Conservation (phyloP, 345 rosid genomes). For the Ceriops decandra region DNA sequence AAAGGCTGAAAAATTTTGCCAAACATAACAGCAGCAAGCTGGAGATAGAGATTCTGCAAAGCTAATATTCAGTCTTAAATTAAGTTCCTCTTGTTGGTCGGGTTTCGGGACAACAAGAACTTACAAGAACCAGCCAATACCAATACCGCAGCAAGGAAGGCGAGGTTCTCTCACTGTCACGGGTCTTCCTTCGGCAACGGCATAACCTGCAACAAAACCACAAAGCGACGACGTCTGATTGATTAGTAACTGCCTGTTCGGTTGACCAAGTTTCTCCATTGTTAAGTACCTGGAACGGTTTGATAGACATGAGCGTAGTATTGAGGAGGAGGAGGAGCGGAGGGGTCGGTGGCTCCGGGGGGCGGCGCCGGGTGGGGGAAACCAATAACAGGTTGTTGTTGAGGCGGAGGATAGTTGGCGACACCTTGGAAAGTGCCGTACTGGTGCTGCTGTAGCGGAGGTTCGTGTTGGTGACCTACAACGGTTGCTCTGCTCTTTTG, state of each 20-base stretch:
- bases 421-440: conserved; percentile 98
- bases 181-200: conserved; percentile 84
- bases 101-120: conserved; percentile 17
- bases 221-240: no score
- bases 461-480: conserved; percentile 4
- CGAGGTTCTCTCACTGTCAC: conserved; percentile 58
- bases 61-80: no score
- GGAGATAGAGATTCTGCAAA: no score
- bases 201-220: conserved; percentile 45
- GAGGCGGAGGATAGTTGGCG: conserved; percentile 74
- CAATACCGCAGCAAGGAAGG: conserved; percentile 86
- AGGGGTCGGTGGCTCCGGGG: conserved; percentile 47
- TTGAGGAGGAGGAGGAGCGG: conserved; percentile 39
- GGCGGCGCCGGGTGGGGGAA: conserved; percentile 88
- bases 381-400: conserved; percentile 54
- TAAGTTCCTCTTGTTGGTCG: no score
- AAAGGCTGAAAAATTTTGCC: not conserved
- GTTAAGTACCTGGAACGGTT: conserved; percentile 55
- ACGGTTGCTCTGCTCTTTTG: conserved; percentile 3
- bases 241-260: no score
- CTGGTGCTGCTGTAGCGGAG: conserved; percentile 24
- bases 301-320: conserved; percentile 68
- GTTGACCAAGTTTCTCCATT: not conserved
- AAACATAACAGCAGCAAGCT: no score
- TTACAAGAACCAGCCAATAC: conserved; percentile 89